Base-by-base conservation (phyloP, 495 filamentous ascomycete species). In the Annulohypoxylon bovei region DNA sequence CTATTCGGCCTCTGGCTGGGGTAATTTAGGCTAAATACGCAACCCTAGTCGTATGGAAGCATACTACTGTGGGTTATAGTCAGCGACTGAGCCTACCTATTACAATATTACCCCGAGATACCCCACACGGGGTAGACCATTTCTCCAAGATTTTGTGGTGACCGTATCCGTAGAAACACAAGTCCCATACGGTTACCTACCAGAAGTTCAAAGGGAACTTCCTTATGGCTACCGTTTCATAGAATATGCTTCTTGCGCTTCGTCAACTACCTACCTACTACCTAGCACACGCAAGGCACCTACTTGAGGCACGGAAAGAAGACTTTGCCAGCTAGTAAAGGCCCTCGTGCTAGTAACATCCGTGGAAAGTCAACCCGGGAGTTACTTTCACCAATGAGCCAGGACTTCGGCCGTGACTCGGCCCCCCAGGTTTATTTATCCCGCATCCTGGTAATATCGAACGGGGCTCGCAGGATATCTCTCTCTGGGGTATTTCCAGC, bases 21-120 rank as follows among this genome's bases (percentile, higher is more conserved):
- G 62, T 22, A 52, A 74, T 74, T 74, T 49, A 76, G 74, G 74
- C 74, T 76, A 70, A 76, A 74, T 72, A 22, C 54, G 27, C 20
- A 55, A 61, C 54, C 65, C 46, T 40, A 20, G 33, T 67, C 61
- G 44, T 18, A 4, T 25, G 6, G n/a, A 39, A 30, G 52, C 44
- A 42, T 20, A 42, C n/a, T 39, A 6, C 56, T 18, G 20, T 23
- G 22, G 18, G 8, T 47, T 23, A 22, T 47, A 11, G 44, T 25
- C 44, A 47, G 44, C n/a, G n/a, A n/a, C n/a, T n/a, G n/a, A n/a
- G n/a, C n/a, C n/a, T n/a, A n/a, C 44, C 16, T 22, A 16, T 14
- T 35, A 35, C 20, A 54, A 27, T 52, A 52, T 67, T 72, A 67
- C 69, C 69, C 69, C 69, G 69, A 65, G 55, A 67, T 72, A 72